Conservation (phyloP, 1,284 basidiomycete species). For the Moesziomyces sp. region DNA sequence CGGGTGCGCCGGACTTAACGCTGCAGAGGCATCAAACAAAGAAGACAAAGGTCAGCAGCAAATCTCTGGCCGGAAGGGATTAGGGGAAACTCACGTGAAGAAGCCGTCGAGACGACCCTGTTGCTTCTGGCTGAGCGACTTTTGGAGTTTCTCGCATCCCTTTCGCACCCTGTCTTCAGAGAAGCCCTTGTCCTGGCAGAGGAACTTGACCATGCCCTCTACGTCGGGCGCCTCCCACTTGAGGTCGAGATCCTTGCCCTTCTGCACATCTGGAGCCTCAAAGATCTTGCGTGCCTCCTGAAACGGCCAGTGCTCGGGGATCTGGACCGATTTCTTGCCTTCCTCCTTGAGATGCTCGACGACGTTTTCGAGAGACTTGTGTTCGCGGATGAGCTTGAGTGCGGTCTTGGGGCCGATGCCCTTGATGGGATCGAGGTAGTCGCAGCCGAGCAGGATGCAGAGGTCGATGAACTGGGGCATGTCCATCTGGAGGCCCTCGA, state of each 20-base stretch:
- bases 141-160: constrained; percentile 90
- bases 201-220: constrained; percentile 91
- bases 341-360: constrained; percentile 77
- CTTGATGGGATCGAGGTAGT: constrained; percentile 96
- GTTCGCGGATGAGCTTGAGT: constrained; percentile 88
- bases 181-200: constrained; percentile 96
- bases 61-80: too few relatives aligned
- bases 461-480: constrained; percentile 97
- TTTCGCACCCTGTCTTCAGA: constrained; percentile 97
- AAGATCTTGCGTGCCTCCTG: constrained; percentile 93
- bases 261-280: constrained; percentile 85
- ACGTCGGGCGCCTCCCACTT: constrained; percentile 95
- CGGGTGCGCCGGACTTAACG: constrained; percentile 19
- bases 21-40: neutral
- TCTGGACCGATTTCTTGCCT: constrained; percentile 68
- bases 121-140: constrained; percentile 88
- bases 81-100: constrained; percentile 71
- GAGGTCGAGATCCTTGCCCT: constrained; percentile 88
- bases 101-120: constrained; percentile 96
- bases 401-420: constrained; percentile 96
- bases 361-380: constrained; percentile 83
- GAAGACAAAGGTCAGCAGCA: too few relatives aligned
- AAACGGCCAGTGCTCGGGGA: constrained; percentile 97
- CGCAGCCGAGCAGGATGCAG: constrained; percentile 95
- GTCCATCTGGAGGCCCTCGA: constrained; percentile 88